A percentile compares a stretch with the other conserved stretches of the same genome.
These are phyloP conservation scores for Paspalum vaginatum DNA, from an alignment of 176 grass and related monocot genomes.

Conservation along the genomic window DNA sequence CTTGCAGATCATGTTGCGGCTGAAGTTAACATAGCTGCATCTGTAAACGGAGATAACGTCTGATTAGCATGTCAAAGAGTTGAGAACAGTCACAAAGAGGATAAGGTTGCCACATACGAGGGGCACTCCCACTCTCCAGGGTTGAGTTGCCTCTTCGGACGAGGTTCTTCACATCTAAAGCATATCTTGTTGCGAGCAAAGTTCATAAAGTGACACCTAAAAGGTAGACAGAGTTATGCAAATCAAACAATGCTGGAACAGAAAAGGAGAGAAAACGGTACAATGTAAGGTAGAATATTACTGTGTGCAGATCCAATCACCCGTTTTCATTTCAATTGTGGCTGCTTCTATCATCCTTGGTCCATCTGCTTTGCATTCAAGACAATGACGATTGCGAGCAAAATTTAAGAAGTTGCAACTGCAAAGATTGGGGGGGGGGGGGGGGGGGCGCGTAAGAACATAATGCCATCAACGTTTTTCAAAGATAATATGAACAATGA, in stretches of 20 bases:
- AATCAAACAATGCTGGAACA: conserved; percentile 13
- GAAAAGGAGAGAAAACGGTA: background rate
- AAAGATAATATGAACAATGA: conserved; percentile 3
- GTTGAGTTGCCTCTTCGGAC: conserved; percentile 66
- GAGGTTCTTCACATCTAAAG: conserved; percentile 72
- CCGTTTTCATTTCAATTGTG: conserved; percentile 66
- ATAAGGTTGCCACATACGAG: conserved; percentile 49
- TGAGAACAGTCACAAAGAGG: background rate
- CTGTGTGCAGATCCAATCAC: conserved; percentile 89
- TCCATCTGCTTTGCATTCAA: conserved; percentile 72
- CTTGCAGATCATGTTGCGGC: conserved; percentile 56
- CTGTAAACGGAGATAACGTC: conserved; percentile 30
- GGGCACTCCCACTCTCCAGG: conserved; percentile 91
- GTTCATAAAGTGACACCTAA: conserved; percentile 88
- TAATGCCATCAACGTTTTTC: background rate
- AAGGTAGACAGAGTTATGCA: conserved; percentile 25
- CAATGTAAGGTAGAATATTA: conserved; percentile 38
- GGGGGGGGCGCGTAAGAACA: no score
- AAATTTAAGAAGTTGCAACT: conserved; percentile 85
- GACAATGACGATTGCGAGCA: conserved; percentile 60
- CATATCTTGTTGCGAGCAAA: conserved; percentile 77
- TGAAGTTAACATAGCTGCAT: conserved; percentile 66
- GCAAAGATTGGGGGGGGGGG: conserved; percentile 17
- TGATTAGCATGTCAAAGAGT: conserved; percentile 20
- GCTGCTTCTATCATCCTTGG: conserved; percentile 51